phyloP scores from a whole-genome alignment of 805 yeast species.

The Metschnikowia lochheadii region DNA sequence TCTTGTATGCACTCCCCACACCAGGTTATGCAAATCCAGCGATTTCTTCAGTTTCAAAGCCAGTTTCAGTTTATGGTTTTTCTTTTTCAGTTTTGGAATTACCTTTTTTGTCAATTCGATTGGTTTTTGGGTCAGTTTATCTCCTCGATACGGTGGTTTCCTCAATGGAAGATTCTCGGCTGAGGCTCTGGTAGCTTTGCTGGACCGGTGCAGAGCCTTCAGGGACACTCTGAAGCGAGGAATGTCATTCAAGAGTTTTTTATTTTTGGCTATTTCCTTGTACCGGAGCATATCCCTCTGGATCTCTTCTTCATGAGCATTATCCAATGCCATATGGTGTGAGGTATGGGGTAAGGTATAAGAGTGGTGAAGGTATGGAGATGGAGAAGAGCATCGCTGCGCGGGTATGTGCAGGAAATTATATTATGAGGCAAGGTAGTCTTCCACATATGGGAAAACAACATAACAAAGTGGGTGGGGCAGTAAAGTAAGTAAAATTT shows the following conservation, averaged over 20 bases:
- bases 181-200: neutral
- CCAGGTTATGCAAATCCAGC: neutral
- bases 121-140: neutral
- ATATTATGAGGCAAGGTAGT: no score
- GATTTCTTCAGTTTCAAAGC: no score
- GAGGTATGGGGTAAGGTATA: neutral
- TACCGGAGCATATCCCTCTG: conserved; percentile 19
- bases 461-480: no score
- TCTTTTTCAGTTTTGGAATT: no score
- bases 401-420: no score
- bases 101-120: no score
- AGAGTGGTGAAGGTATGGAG: no score
- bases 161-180: neutral
- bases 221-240: neutral
- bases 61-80: no score
- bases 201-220: neutral
- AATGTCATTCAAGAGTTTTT: conserved; percentile 3
- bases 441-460: no score
- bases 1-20: neutral
- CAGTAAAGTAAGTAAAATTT: no score
- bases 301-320: conserved; percentile 11
- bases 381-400: no score
- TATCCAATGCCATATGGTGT: neutral
- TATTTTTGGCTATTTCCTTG: conserved; percentile 15
- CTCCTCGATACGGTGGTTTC: neutral